These are phyloP conservation scores for Leccinum fuscescens DNA, from an alignment of 1,284 basidiomycete genomes.

Conservation along the genomic window DNA sequence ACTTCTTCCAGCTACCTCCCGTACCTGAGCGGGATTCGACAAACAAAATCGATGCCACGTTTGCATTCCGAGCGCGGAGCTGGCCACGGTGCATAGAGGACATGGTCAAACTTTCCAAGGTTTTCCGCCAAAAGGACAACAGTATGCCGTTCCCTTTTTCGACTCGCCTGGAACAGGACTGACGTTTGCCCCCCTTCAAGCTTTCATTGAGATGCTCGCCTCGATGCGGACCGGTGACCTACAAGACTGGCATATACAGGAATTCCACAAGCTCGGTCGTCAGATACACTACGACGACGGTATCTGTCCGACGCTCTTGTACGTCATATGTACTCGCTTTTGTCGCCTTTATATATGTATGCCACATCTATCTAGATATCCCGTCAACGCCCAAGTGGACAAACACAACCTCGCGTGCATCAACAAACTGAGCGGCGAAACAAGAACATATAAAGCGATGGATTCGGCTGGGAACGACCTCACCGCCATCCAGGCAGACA, in stretches of 20 bases:
- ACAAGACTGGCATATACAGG: conserved; percentile 27
- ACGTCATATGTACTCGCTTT: conserved; percentile 16
- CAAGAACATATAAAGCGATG: conserved; percentile 24
- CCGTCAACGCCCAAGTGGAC: conserved; percentile 29
- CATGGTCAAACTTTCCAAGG: conserved; percentile 38
- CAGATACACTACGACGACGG: conserved; percentile 49
- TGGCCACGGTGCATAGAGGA: conserved; percentile 51
- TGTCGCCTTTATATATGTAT: background rate
- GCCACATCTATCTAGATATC: conserved; percentile 19
- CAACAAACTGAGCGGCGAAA: conserved; percentile 15
- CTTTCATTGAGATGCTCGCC: conserved; percentile 71
- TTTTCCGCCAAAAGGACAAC: conserved; percentile 48
- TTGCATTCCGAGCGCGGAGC: conserved; percentile 66
- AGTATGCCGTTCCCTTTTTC: conserved; percentile 28
- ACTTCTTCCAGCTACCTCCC: conserved; percentile 81
- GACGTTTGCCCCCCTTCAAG: conserved; percentile 27
- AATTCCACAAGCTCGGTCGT: conserved; percentile 47
- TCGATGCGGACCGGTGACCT: conserved; percentile 65
- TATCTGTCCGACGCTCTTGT: conserved; percentile 64
- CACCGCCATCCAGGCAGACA: conserved; percentile 19
- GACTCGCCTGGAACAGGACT: background rate
- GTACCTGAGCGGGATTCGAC: conserved; percentile 48
- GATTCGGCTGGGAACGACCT: conserved; percentile 23
- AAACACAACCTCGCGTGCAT: conserved; percentile 23
- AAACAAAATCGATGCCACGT: conserved; percentile 38